Conservation (phyloP, 2,329 filamentous ascomycete genomes). For the Hirsutella minnesotensis region DNA sequence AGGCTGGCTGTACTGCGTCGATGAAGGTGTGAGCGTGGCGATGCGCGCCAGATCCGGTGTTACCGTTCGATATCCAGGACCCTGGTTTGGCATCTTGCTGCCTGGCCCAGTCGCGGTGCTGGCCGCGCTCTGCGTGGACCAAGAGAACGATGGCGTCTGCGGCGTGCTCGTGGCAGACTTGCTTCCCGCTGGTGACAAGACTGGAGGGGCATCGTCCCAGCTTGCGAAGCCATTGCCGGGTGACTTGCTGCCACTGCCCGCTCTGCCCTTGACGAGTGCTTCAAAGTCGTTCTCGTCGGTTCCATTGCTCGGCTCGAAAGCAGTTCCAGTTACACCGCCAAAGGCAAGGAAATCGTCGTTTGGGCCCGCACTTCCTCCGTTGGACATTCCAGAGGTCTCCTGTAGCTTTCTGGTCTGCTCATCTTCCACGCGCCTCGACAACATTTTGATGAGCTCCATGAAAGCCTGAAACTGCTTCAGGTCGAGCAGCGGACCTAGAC, state of each 20-base stretch:
- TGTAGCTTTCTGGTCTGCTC: conserved; percentile 84
- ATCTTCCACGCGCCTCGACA: conserved; percentile 72
- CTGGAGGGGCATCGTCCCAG: conserved; percentile 35
- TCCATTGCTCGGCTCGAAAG: conserved; percentile 39
- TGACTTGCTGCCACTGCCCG: conserved; percentile 18
- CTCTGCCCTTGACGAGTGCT: conserved; percentile 66
- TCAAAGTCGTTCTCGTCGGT: conserved; percentile 69
- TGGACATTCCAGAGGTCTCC: conserved; percentile 57
- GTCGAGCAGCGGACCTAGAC: conserved; percentile 77
- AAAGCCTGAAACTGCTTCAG: conserved; percentile 80
- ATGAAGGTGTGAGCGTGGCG: conserved; percentile 41
- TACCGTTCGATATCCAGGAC: conserved; percentile 39
- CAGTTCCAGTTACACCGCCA: conserved; percentile 51
- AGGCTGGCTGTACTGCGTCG: conserved; percentile 52
- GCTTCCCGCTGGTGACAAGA: conserved; percentile 20
- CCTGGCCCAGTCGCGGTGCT: conserved; percentile 16
- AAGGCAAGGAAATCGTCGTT: conserved; percentile 62
- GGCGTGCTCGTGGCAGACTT: conserved; percentile 24
- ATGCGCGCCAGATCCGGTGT: conserved; percentile 47
- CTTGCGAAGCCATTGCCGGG: conserved; percentile 30
- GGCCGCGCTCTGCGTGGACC: conserved; percentile 46
- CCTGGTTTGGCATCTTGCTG: conserved; percentile 19
- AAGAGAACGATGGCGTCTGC: conserved; percentile 44
- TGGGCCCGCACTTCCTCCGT: conserved; percentile 33
- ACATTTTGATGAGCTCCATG: conserved; percentile 74